Evolutionary conservation across 2,329 filamentous ascomycete species (phyloP).

Genomic region (Nemania bipapillata): DNA sequence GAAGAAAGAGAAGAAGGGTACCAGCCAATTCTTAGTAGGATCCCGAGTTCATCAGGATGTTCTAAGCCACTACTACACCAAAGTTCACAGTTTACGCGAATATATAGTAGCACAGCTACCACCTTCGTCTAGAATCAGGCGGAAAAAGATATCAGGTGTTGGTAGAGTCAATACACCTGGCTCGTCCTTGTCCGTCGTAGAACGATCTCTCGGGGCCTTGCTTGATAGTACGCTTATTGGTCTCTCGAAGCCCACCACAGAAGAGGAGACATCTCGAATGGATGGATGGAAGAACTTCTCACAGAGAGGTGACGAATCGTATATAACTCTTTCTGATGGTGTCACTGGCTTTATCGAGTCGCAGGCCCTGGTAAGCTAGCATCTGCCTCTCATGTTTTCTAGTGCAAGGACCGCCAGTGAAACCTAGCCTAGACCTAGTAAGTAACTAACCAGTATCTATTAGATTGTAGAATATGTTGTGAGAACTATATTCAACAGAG

Average conservation of each 20-base stretch:
- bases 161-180: constrained; percentile 49
- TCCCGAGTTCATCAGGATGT: constrained; percentile 66
- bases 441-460: constrained; percentile 31
- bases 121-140: constrained; percentile 69
- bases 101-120: constrained; percentile 76
- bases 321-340: constrained; percentile 63
- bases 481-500: constrained; percentile 77
- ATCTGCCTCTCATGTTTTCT: constrained; percentile 16
- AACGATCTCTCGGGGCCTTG: constrained; percentile 63
- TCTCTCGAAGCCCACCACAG: constrained; percentile 52
- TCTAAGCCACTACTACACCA: constrained; percentile 73
- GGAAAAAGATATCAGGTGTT: constrained; percentile 65
- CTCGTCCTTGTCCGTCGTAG: constrained; percentile 48
- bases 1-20: constrained; percentile 35
- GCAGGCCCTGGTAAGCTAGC: constrained; percentile 70
- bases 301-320: constrained; percentile 69
- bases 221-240: constrained; percentile 79
- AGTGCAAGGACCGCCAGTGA: background rate
- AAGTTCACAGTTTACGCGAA: constrained; percentile 73
- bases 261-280: constrained; percentile 57
- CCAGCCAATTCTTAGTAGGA: constrained; percentile 4
- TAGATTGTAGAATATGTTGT: constrained; percentile 82
- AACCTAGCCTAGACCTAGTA: background rate
- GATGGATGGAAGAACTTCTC: constrained; percentile 70
- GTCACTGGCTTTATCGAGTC: constrained; percentile 60